A percentile compares a stretch with the other conserved stretches of the same genome.
Evolutionary conservation across 257 asterid genomes (phyloP).

Genomic region (Avicennia marina): DNA sequence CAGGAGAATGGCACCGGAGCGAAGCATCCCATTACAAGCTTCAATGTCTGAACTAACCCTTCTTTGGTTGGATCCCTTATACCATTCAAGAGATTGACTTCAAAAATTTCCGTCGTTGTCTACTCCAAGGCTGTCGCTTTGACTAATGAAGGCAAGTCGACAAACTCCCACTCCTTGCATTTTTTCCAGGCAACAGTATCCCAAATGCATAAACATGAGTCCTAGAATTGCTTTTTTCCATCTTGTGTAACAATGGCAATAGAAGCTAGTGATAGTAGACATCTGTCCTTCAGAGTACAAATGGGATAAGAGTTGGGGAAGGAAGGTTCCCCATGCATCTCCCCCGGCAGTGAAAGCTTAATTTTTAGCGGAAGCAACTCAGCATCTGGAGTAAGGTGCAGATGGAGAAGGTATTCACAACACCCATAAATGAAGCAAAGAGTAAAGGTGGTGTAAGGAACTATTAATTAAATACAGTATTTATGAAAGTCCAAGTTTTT

Average conservation of each 20-base stretch:
- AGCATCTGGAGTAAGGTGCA: slow-evolving; percentile 53
- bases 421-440: slow-evolving; percentile 48
- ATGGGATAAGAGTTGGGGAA: too few relatives aligned
- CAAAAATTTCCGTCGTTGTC: slow-evolving; percentile 94
- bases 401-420: slow-evolving; percentile 31
- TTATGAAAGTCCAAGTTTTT: too few relatives aligned
- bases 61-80: slow-evolving; percentile 92
- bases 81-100: slow-evolving; percentile 75
- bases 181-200: slow-evolving; percentile 75
- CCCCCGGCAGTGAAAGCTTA: slow-evolving; percentile 76
- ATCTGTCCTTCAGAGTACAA: too few relatives aligned
- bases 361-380: slow-evolving; percentile 61
- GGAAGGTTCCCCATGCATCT: slow-evolving; percentile 49
- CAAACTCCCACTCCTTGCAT: slow-evolving; percentile 58
- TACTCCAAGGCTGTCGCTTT: slow-evolving; percentile 96
- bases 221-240: slow-evolving; percentile 84
- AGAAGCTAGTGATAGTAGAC: too few relatives aligned
- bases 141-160: slow-evolving; percentile 86
- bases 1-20: slow-evolving; percentile 88
- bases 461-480: too few relatives aligned
- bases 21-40: slow-evolving; percentile 97
- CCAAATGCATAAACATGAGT: slow-evolving; percentile 90
- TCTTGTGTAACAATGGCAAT: slow-evolving; percentile 63
- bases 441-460: background rate
- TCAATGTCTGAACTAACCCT: slow-evolving; percentile 89